phyloP scores from a whole-genome alignment of 495 filamentous ascomycete species.

The Cercophora sp. region DNA sequence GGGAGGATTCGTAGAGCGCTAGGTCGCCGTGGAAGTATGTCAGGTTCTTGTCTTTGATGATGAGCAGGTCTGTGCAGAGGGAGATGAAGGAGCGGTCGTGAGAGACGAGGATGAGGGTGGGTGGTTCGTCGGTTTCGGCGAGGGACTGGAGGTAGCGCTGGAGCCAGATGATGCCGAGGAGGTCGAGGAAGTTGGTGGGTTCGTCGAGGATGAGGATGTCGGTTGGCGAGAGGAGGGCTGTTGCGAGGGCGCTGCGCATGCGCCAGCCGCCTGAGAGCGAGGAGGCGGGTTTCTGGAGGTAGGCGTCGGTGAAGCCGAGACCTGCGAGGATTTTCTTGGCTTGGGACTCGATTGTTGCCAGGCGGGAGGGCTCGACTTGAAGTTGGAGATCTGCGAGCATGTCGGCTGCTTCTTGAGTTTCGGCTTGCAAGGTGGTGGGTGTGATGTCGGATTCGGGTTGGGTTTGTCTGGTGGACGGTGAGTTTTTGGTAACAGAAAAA shows the following conservation, averaged over 20 bases:
- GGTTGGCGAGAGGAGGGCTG: slow-evolving; percentile 61
- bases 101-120: slow-evolving; percentile 67
- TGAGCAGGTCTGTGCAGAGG: slow-evolving; percentile 70
- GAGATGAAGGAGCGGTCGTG: slow-evolving; percentile 75
- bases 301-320: slow-evolving; percentile 65
- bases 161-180: slow-evolving; percentile 79
- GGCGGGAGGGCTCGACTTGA: slow-evolving; percentile 48
- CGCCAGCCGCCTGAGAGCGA: slow-evolving; percentile 76
- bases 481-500: no score
- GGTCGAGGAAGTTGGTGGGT: slow-evolving; percentile 80
- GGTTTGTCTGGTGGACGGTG: no score
- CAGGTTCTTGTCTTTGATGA: slow-evolving; percentile 63
- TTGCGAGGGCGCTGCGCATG: slow-evolving; percentile 67
- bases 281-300: slow-evolving; percentile 51
- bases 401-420: slow-evolving; percentile 61
- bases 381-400: slow-evolving; percentile 60
- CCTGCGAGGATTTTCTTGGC: slow-evolving; percentile 62
- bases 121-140: slow-evolving; percentile 28
- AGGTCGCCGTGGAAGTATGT: slow-evolving; percentile 69
- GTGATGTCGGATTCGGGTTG: slow-evolving; percentile 53
- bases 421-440: slow-evolving; percentile 49
- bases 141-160: slow-evolving; percentile 62
- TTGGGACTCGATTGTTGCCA: slow-evolving; percentile 52
- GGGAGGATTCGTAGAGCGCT: slow-evolving; percentile 61
- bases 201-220: slow-evolving; percentile 84